A percentile compares a stretch with the other conserved stretches of the same genome.
phyloP scores from a whole-genome alignment of 2,329 filamentous ascomycete genomes.

The Metarhizium humberi region DNA sequence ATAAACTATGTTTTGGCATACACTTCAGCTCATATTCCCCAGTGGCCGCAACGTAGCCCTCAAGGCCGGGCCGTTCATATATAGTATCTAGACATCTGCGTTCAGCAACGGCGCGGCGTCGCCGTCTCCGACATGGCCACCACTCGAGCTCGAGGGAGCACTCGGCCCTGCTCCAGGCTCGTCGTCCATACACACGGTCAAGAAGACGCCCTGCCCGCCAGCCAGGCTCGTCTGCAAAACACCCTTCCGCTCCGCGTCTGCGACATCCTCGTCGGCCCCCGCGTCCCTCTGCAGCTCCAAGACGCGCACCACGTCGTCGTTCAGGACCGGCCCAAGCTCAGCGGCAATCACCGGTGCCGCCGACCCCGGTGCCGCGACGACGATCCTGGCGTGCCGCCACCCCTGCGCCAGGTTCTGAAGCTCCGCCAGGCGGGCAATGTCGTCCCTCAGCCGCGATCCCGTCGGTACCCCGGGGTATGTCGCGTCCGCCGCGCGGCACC shows the following conservation, averaged over 20 bases:
- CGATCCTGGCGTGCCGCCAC: not conserved
- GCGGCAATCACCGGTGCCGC: not conserved
- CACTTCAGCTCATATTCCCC: not conserved
- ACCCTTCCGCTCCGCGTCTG: conserved; percentile 14
- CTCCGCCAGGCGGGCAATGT: not conserved
- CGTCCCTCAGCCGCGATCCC: not conserved
- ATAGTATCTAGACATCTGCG: too few species aligned
- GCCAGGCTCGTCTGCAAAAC: conserved; percentile 10
- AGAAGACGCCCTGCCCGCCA: conserved; percentile 11
- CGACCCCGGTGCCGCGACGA: not conserved
- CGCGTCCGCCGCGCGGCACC: conserved; percentile 2
- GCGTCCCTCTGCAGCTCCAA: not conserved
- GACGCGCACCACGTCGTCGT: not conserved
- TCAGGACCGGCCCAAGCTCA: not conserved
- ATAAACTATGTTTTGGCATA: not conserved
- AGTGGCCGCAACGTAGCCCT: too few species aligned
- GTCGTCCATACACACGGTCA: conserved; percentile 14
- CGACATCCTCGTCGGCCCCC: conserved; percentile 9
- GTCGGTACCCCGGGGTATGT: not conserved
- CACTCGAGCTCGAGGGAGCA: too few species aligned
- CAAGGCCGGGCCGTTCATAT: too few species aligned
- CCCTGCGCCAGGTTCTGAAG: not conserved
- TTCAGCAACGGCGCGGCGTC: too few species aligned
- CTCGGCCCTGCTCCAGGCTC: too few species aligned
- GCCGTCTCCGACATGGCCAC: too few species aligned